Conservation (phyloP, 169 alveolate genomes). For the Plasmodium coatneyi region DNA sequence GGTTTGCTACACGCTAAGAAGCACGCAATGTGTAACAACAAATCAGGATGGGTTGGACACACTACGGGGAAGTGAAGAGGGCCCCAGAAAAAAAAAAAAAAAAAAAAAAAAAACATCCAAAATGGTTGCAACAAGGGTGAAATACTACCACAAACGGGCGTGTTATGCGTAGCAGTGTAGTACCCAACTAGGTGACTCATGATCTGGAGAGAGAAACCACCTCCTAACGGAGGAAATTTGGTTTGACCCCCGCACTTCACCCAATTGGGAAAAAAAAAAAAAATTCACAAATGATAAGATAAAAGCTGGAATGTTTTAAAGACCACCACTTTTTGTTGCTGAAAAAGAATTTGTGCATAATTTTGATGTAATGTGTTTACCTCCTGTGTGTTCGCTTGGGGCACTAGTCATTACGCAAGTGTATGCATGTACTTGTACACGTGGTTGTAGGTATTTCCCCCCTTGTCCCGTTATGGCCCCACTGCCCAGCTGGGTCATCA, state of each 20-base stretch:
- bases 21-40: neutral
- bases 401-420: neutral
- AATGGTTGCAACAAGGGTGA: neutral
- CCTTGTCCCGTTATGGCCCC: conserved; percentile 39
- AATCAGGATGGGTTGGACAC: neutral
- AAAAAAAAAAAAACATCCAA: neutral
- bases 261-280: neutral
- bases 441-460: neutral
- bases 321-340: neutral
- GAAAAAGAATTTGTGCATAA: neutral
- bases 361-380: neutral
- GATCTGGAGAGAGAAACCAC: neutral
- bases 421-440: neutral
- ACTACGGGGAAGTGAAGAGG: neutral
- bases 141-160: neutral
- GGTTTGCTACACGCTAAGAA: neutral
- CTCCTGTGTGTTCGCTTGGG: neutral
- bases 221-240: neutral
- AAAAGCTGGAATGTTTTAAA: neutral
- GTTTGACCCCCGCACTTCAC: neutral
- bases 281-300: neutral
- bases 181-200: neutral
- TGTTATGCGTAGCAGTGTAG: neutral
- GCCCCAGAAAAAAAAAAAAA: neutral
- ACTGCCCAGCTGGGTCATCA: conserved; percentile 5